Conservation (phyloP, 2,329 filamentous ascomycete species). For the Ascochyta rabiei region DNA sequence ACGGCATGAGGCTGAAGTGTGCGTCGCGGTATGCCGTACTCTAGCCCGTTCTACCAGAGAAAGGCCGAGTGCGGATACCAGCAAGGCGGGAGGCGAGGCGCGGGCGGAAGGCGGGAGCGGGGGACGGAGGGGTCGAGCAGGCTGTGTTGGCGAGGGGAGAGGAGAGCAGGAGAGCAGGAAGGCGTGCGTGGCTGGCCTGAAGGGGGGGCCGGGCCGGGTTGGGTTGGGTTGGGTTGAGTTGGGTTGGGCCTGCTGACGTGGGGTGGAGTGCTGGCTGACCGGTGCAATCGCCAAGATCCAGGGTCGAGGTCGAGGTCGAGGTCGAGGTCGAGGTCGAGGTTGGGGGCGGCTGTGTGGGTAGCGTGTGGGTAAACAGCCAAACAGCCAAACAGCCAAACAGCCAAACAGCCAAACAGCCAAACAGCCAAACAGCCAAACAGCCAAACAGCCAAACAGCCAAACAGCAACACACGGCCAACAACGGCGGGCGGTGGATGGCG, state of each 20-base stretch:
- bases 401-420: conserved; percentile 8
- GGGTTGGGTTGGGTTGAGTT: no score
- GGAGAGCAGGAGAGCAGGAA: no score
- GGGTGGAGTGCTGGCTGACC: conserved; percentile 9
- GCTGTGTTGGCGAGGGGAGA: no score
- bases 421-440: no score
- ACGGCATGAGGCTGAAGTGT: conserved; percentile 50
- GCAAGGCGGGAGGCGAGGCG: background rate
- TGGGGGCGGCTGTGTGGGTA: background rate
- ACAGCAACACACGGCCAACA: no score
- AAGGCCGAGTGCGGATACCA: conserved; percentile 42
- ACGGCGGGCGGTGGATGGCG: background rate
- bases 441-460: conserved; percentile 1
- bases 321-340: background rate
- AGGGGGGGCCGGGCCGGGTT: no score
- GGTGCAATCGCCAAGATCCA: conserved; percentile 6
- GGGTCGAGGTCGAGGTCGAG: no score
- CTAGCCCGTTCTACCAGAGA: conserved; percentile 49
- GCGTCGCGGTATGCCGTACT: conserved; percentile 38
- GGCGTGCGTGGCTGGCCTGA: no score
- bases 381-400: conserved; percentile 4
- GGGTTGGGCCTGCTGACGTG: background rate
- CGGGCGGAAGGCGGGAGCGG: no score
- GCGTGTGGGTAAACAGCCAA: background rate
- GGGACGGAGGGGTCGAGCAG: no score